phyloP scores from a whole-genome alignment of 2,329 filamentous ascomycete genomes.

The Stagonosporopsis cucurbitacearum region DNA sequence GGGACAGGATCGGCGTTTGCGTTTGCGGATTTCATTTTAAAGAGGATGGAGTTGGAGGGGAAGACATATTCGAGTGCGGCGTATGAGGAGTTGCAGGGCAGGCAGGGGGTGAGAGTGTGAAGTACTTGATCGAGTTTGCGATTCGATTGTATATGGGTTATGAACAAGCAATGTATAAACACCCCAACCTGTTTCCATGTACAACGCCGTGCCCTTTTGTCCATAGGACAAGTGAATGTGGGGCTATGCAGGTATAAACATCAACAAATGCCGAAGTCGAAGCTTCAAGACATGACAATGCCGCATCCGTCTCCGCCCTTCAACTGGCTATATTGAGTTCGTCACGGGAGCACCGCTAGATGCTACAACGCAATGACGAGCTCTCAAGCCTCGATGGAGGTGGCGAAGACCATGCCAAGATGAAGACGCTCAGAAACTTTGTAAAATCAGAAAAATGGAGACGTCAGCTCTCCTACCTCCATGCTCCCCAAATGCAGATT shows the following conservation, averaged over 20 bases:
- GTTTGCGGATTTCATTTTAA: constrained; percentile 3
- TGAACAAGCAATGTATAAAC: not conserved
- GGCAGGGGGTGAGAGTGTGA: not conserved
- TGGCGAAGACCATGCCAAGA: not conserved
- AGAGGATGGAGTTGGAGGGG: not conserved
- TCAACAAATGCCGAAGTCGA: not conserved
- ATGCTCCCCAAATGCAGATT: constrained; percentile 5
- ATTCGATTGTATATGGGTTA: not conserved
- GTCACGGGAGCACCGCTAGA: constrained; percentile 26
- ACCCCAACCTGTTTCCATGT: not conserved
- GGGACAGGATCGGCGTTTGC: constrained; percentile 9
- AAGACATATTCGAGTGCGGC: constrained; percentile 1
- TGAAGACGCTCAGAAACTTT: not conserved
- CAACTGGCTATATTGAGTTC: constrained; percentile 28
- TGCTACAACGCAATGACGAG: constrained; percentile 26
- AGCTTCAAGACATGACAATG: not conserved
- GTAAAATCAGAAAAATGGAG: not conserved
- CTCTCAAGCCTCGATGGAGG: constrained; percentile 28
- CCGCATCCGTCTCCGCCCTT: not conserved
- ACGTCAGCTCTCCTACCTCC: constrained; percentile 6
- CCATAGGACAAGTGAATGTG: constrained; percentile 15
- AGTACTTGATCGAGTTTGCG: not conserved
- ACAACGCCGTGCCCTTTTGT: constrained; percentile 13
- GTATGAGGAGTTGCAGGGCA: not conserved
- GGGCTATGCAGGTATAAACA: not conserved